Evolutionary conservation across 257 asterid species (phyloP).

Genomic region (Striga asiatica): DNA sequence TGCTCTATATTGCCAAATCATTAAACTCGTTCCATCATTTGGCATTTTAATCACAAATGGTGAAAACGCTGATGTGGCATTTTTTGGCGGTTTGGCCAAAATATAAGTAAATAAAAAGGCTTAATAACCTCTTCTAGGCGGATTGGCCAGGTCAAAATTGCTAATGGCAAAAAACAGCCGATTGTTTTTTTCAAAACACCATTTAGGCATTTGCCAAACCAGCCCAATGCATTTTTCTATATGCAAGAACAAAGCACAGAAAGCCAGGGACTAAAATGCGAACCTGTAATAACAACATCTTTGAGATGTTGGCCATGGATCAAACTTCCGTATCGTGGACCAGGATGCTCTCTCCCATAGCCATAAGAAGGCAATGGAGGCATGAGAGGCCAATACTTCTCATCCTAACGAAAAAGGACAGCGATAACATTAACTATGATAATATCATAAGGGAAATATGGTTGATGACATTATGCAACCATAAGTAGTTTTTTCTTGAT

Average conservation of each 20-base stretch:
- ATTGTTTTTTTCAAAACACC: no score
- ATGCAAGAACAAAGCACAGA: background rate
- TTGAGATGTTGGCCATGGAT: constrained; percentile 74
- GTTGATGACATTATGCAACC: background rate
- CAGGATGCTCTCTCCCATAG: constrained; percentile 65
- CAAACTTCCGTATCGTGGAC: constrained; percentile 72
- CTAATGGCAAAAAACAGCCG: no score
- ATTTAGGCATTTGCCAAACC: no score
- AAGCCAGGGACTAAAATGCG: constrained; percentile 13
- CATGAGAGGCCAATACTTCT: constrained; percentile 68
- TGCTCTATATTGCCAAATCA: no score
- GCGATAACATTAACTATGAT: constrained; percentile 4
- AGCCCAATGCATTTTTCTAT: no score
- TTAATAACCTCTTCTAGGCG: no score
- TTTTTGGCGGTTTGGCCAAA: no score
- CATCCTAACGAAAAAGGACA: constrained; percentile 33
- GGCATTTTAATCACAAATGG: no score
- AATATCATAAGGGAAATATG: background rate
- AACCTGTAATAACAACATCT: constrained; percentile 69
- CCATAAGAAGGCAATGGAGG: constrained; percentile 85
- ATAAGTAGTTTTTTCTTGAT: background rate
- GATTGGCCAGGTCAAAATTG: no score
- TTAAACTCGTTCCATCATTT: no score
- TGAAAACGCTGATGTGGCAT: no score
- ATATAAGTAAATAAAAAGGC: no score